phyloP scores from a whole-genome alignment of 306 rosid genomes.

The Cucumis sativus region DNA sequence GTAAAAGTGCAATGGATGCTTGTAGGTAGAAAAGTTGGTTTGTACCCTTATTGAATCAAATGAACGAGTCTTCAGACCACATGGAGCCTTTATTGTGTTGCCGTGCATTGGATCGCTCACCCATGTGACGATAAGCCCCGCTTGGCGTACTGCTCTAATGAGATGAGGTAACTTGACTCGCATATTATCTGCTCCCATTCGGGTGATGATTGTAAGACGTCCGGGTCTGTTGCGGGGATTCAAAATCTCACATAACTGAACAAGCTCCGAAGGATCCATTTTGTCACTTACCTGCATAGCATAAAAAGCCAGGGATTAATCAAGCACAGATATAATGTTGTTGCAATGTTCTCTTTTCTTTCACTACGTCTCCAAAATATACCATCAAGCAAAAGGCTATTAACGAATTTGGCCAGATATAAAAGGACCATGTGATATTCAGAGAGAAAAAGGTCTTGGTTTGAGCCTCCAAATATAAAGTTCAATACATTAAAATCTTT shows the following conservation, averaged over 20 bases:
- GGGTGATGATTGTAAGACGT: slow-evolving; percentile 25
- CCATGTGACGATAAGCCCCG: slow-evolving; percentile 34
- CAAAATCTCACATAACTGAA: slow-evolving; percentile 26
- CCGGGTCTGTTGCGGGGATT: slow-evolving; percentile 30
- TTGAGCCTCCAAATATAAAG: neutral
- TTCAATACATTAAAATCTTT: neutral
- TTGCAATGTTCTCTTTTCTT: neutral
- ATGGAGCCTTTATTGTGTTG: slow-evolving; percentile 35
- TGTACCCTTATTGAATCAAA: slow-evolving; percentile 30
- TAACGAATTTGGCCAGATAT: neutral
- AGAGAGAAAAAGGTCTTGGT: neutral
- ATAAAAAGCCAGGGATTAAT: neutral
- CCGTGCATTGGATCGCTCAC: slow-evolving; percentile 42
- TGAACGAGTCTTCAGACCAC: slow-evolving; percentile 36
- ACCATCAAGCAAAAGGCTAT: neutral
- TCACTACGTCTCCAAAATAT: neutral
- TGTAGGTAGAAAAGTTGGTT: neutral
- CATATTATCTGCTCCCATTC: slow-evolving; percentile 40
- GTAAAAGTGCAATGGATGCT: neutral
- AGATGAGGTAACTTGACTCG: slow-evolving; percentile 26
- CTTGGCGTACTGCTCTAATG: slow-evolving; percentile 26
- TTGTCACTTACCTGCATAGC: slow-evolving; percentile 35
- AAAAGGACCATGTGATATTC: neutral
- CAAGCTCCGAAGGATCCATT: slow-evolving; percentile 32
- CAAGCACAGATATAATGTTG: neutral